Evolutionary conservation across 2,329 filamentous ascomycete genomes (phyloP).

Genomic region (Thielaviopsis ethacetica): DNA sequence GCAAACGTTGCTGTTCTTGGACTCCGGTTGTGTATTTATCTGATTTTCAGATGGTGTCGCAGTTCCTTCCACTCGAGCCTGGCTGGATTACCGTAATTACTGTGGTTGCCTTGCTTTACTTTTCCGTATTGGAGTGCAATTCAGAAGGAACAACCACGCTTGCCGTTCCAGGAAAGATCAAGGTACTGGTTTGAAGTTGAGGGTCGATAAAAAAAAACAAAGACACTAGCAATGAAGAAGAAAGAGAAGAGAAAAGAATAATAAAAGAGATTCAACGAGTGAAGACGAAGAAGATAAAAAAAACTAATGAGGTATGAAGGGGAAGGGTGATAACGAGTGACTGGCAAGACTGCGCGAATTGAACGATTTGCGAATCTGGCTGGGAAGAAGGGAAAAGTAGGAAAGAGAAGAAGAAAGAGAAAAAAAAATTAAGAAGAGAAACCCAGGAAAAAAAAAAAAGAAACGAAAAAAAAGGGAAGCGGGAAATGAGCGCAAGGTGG

Average conservation of each 20-base stretch:
- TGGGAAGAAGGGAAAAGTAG: neutral
- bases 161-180: neutral
- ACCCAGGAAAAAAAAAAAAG: neutral
- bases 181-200: neutral
- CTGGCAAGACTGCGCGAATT: neutral
- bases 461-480: neutral
- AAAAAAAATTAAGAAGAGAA: neutral
- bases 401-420: neutral
- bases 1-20: neutral
- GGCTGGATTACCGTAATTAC: neutral
- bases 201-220: neutral
- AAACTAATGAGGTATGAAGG: neutral
- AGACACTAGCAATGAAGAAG: neutral
- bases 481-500: neutral
- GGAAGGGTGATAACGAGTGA: constrained; percentile 5
- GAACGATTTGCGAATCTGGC: neutral
- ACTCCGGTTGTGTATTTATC: neutral
- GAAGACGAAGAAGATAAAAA: neutral
- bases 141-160: neutral
- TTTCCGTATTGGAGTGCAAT: neutral
- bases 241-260: neutral
- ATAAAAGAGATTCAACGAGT: neutral
- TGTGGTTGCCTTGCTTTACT: neutral
- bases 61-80: neutral
- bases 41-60: neutral